Conservation (phyloP, 495 filamentous ascomycete species). For the Daldinia bambusicola region DNA sequence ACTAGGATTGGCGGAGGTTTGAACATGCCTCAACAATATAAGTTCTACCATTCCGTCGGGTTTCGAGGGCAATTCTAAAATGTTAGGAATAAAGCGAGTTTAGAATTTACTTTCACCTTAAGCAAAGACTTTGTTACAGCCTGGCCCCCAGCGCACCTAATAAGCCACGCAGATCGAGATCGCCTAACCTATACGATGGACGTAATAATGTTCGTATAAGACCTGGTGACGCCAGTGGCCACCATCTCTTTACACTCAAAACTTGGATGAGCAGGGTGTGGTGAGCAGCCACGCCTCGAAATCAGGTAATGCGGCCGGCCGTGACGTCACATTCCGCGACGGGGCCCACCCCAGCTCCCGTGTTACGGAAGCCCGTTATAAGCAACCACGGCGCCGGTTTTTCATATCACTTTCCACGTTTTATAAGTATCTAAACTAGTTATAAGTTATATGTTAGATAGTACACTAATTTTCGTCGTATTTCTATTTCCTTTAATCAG, state of each 20-base stretch:
- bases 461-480: not conserved
- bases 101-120: not conserved
- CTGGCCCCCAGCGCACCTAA: not conserved
- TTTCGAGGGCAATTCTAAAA: not conserved
- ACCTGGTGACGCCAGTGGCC: slow-evolving; percentile 42
- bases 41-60: slow-evolving; percentile 10
- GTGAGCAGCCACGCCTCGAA: slow-evolving; percentile 26
- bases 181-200: slow-evolving; percentile 16
- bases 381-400: slow-evolving; percentile 24
- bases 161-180: slow-evolving; percentile 34
- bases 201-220: slow-evolving; percentile 29
- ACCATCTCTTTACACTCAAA: slow-evolving; percentile 30
- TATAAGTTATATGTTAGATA: not conserved
- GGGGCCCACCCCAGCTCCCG: slow-evolving; percentile 17
- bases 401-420: not conserved
- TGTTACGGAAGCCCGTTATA: slow-evolving; percentile 36
- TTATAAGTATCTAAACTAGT: not conserved
- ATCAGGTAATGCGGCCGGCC: slow-evolving; percentile 40
- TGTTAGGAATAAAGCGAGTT: not conserved
- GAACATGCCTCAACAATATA: not conserved
- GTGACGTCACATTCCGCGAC: slow-evolving; percentile 46
- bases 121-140: not conserved
- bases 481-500: not conserved
- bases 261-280: slow-evolving; percentile 13
- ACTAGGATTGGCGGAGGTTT: slow-evolving; percentile 2